Percentiles rank a stretch among this genome's conserved stretches.
Conservation (phyloP, 1,139 yeast genomes). For the Sugiyamaella pinicola region DNA sequence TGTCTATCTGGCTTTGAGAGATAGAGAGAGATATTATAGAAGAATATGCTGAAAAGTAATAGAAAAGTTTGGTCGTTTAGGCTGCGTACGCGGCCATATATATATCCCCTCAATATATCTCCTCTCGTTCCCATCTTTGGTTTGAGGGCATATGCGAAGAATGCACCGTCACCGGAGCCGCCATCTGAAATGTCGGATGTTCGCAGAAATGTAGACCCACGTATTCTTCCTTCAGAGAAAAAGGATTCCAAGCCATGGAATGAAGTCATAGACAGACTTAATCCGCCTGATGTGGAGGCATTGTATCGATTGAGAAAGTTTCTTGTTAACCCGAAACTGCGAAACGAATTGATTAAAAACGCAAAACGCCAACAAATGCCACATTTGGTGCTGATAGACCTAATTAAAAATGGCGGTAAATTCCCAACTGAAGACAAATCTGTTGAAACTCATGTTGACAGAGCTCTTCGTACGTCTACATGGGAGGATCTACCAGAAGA, state of each 20-base stretch:
- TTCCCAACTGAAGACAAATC: not conserved
- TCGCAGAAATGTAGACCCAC: conserved; percentile 1
- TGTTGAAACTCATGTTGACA: conserved; percentile 16
- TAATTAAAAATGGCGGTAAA: conserved; percentile 18
- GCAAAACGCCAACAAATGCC: conserved; percentile 16
- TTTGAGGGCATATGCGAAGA: not conserved
- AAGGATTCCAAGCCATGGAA: conserved; percentile 16
- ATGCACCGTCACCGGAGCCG: not conserved
- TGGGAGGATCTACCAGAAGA: conserved; percentile 32
- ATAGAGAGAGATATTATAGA: no score
- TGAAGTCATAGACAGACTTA: conserved; percentile 13
- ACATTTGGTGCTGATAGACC: conserved; percentile 17
- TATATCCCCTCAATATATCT: no score
- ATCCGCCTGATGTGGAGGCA: conserved; percentile 13
- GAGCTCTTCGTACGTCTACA: conserved; percentile 22
- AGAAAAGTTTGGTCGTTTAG: no score
- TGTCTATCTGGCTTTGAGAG: no score
- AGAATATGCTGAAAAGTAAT: no score
- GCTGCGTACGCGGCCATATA: no score
- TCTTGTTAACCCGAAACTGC: conserved; percentile 13
- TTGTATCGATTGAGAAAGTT: conserved; percentile 20
- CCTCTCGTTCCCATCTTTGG: no score
- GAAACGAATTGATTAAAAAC: conserved; percentile 7
- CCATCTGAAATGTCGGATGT: conserved; percentile 6
- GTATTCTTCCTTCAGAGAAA: conserved; percentile 20